phyloP scores from a whole-genome alignment of 2,329 filamentous ascomycete species.

The Cadophora sp. region DNA sequence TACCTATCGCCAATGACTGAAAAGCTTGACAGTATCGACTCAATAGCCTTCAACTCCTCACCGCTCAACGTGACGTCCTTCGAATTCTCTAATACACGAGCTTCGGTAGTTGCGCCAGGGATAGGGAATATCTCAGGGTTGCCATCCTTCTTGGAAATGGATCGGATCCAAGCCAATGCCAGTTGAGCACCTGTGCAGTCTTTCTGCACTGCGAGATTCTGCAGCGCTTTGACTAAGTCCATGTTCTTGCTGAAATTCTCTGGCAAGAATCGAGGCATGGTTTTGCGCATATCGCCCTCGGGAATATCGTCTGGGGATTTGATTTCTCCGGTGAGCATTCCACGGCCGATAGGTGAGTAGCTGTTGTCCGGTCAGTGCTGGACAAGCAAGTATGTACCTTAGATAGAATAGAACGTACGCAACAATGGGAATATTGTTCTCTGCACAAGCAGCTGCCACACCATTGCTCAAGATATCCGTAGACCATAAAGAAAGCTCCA shows the following conservation, averaged over 20 bases:
- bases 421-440: constrained; percentile 72
- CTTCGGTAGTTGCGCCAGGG: constrained; percentile 65
- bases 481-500: constrained; percentile 53
- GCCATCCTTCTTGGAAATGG: constrained; percentile 40
- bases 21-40: constrained; percentile 56
- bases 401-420: constrained; percentile 49
- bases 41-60: constrained; percentile 59
- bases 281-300: constrained; percentile 61
- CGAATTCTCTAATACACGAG: constrained; percentile 66
- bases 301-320: constrained; percentile 61
- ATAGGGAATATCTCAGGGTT: constrained; percentile 64
- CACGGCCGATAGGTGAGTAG: constrained; percentile 74
- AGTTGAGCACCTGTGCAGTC: constrained; percentile 67
- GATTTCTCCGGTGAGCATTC: constrained; percentile 62
- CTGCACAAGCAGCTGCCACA: constrained; percentile 57
- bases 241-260: constrained; percentile 71
- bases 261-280: constrained; percentile 66
- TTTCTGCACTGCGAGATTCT: constrained; percentile 65
- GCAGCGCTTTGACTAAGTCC: constrained; percentile 63
- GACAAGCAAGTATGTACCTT: not conserved
- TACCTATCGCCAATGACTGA: constrained; percentile 58
- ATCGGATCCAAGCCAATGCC: constrained; percentile 63
- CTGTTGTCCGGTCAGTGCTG: constrained; percentile 34
- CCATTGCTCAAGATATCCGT: constrained; percentile 48
- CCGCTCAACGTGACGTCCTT: constrained; percentile 56